Conservation (phyloP, 2,329 filamentous ascomycete species). For the Magnaporthiopsis rhizophila region DNA sequence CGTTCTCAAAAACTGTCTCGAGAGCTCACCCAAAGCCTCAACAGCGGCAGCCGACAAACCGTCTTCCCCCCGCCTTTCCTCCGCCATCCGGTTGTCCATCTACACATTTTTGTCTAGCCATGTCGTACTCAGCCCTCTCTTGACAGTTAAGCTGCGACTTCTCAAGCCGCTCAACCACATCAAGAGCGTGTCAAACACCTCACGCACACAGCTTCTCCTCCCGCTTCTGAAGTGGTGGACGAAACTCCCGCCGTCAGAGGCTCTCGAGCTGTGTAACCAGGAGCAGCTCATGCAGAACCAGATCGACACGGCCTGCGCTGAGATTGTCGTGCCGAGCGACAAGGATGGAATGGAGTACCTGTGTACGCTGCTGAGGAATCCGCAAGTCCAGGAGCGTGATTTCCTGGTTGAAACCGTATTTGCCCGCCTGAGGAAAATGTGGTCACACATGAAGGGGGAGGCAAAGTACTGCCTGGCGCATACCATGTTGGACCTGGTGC, state of each 20-base stretch:
- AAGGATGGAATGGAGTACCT: conserved; percentile 41
- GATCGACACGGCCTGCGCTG: conserved; percentile 34
- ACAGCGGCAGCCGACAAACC: conserved; percentile 26
- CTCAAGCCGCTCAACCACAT: conserved; percentile 65
- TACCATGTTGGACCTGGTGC: conserved; percentile 54
- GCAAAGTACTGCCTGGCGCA: conserved; percentile 51
- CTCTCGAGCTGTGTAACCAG: conserved; percentile 36
- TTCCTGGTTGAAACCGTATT: conserved; percentile 60
- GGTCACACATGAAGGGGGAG: conserved; percentile 62
- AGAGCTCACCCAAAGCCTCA: conserved; percentile 33
- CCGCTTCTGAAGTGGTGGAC: conserved; percentile 67
- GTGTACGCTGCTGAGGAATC: conserved; percentile 37
- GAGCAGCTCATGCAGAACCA: conserved; percentile 23
- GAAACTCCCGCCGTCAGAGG: conserved; percentile 41
- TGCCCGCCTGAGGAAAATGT: conserved; percentile 60
- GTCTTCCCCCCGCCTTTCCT: conserved; percentile 37
- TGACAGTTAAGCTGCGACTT: conserved; percentile 61
- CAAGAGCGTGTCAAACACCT: conserved; percentile 60
- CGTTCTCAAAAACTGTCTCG: conserved; percentile 53
- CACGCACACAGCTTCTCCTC: conserved; percentile 68
- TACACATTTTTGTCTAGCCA: conserved; percentile 70
- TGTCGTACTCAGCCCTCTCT: conserved; percentile 57
- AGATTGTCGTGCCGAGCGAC: conserved; percentile 47
- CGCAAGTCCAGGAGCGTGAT: conserved; percentile 32
- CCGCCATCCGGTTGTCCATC: conserved; percentile 56